Percentiles rank a stretch among this genome's conserved stretches.
phyloP scores from a whole-genome alignment of 805 yeast species.

The Jamesozyma spencerorum region DNA sequence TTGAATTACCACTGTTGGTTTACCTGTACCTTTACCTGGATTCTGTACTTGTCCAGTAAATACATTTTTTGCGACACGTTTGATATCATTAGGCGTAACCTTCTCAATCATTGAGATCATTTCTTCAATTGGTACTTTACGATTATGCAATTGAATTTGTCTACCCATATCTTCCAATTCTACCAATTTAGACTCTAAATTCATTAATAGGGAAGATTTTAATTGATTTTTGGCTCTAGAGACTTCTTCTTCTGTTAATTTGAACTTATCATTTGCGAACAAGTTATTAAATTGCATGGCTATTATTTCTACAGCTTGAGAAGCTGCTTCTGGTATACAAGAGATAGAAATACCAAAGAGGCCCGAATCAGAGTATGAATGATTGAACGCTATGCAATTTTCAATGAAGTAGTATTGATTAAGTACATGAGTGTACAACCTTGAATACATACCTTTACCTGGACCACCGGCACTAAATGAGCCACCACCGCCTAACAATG shows the following conservation, averaged over 20 bases:
- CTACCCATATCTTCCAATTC: constrained; percentile 92
- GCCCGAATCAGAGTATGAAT: constrained; percentile 84
- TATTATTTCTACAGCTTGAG: constrained; percentile 70
- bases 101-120: constrained; percentile 71
- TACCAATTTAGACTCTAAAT: constrained; percentile 86
- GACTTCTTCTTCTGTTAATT: constrained; percentile 63
- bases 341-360: constrained; percentile 82
- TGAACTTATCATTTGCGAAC: constrained; percentile 48
- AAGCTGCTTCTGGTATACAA: constrained; percentile 80
- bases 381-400: constrained; percentile 79
- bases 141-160: constrained; percentile 79
- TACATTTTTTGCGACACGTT: constrained; percentile 63
- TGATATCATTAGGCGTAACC: constrained; percentile 59
- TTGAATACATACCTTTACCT: constrained; percentile 96
- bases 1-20: constrained; percentile 82
- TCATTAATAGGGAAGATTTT: constrained; percentile 80
- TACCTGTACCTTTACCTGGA: constrained; percentile 43
- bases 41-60: constrained; percentile 54
- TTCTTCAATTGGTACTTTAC: constrained; percentile 62
- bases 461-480: constrained; percentile 99
- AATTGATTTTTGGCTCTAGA: constrained; percentile 87
- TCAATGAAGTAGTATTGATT: constrained; percentile 89
- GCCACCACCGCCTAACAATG: constrained; percentile 91
- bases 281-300: constrained; percentile 49
- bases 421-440: constrained; percentile 83